Evolutionary conservation across 768 basidiomycete genomes (phyloP).

Genomic region (Scleroderma bovista): DNA sequence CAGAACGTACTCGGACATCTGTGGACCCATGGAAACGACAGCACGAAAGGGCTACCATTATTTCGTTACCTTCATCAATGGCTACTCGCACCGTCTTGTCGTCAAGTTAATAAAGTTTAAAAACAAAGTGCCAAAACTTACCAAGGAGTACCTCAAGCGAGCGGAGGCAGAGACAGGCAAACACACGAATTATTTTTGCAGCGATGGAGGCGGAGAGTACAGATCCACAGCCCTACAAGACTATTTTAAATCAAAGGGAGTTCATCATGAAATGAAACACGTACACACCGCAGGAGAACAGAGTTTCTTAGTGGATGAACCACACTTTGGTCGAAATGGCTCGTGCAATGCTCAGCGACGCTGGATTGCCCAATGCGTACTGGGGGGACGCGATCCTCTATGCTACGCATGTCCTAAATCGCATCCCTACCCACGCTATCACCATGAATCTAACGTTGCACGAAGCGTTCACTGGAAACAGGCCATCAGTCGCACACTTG

Average conservation of each 20-base stretch:
- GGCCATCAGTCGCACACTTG: constrained; percentile 16
- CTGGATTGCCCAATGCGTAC: background rate
- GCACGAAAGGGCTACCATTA: constrained; percentile 9
- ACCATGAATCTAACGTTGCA: constrained; percentile 19
- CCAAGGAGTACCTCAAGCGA: constrained; percentile 8
- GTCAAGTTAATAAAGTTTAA: constrained; percentile 11
- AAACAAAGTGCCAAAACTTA: constrained; percentile 4
- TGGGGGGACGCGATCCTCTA: constrained; percentile 2
- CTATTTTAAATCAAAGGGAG: constrained; percentile 9
- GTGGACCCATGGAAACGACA: constrained; percentile 11
- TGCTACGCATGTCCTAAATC: background rate
- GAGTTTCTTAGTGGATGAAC: constrained; percentile 37
- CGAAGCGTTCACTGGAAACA: constrained; percentile 12
- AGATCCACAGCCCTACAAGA: background rate
- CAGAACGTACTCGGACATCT: constrained; percentile 15
- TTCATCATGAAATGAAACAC: constrained; percentile 15
- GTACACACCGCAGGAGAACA: constrained; percentile 37
- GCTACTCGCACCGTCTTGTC: constrained; percentile 9
- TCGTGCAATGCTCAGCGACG: constrained; percentile 22
- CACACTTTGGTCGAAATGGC: constrained; percentile 29
- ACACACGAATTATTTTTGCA: constrained; percentile 13
- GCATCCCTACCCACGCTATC: background rate
- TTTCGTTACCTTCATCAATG: constrained; percentile 16
- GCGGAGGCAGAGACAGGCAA: constrained; percentile 10
- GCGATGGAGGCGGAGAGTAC: constrained; percentile 25